These are phyloP conservation scores for Boletus sp. DNA, from an alignment of 768 basidiomycete species.

Conservation along the genomic window DNA sequence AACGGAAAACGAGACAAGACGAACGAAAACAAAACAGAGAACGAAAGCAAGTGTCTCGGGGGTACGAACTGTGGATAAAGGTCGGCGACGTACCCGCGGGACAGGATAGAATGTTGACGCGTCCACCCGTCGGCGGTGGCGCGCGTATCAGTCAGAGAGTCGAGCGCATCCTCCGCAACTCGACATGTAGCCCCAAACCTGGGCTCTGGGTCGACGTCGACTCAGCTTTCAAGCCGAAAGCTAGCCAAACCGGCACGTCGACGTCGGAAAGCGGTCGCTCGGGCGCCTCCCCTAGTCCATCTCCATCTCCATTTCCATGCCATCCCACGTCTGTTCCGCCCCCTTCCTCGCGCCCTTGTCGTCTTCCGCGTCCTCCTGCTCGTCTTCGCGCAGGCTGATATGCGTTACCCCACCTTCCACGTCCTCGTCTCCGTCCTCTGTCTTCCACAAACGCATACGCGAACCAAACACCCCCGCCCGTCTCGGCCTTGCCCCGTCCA, in stretches of 20 bases:
- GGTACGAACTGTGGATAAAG: not conserved
- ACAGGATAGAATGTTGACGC: not conserved
- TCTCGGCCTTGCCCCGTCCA: not conserved
- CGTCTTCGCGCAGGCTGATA: conserved; percentile 5
- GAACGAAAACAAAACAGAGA: not conserved
- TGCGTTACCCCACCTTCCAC: not conserved
- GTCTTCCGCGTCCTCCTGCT: not conserved
- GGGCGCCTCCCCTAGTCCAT: conserved; percentile 18
- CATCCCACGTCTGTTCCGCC: conserved; percentile 36
- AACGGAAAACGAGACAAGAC: not conserved
- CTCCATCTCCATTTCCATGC: conserved; percentile 54
- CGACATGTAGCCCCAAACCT: not conserved
- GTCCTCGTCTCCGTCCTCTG: not conserved
- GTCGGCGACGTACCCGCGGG: not conserved
- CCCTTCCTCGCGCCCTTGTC: conserved; percentile 1
- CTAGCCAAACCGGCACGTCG: not conserved
- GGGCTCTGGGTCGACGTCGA: not conserved
- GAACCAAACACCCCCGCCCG: not conserved
- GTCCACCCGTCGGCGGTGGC: not conserved
- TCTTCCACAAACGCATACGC: not conserved
- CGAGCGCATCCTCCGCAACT: not conserved
- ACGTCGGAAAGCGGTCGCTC: not conserved
- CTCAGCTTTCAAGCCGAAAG: no score
- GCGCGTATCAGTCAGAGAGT: not conserved
- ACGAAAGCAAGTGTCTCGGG: not conserved